Percentiles rank a stretch among this genome's conserved stretches.
Conservation (phyloP, 169 alveolate genomes). For the Fabrea salina region DNA sequence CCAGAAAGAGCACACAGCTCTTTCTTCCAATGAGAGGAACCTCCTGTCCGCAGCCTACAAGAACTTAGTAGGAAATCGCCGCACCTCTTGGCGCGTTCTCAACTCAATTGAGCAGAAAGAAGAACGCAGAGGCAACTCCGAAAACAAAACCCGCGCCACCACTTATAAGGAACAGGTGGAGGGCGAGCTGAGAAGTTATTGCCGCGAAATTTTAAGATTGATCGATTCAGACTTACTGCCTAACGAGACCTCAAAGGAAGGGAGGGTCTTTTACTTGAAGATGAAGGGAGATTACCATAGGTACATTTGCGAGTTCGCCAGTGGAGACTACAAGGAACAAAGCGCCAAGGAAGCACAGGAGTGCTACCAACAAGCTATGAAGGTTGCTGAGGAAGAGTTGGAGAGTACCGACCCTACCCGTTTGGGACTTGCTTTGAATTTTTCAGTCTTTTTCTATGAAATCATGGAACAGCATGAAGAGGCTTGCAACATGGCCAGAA, state of each 20-base stretch:
- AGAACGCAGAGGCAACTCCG: slow-evolving; percentile 90
- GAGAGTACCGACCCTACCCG: slow-evolving; percentile 97
- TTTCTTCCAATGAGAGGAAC: slow-evolving; percentile 93
- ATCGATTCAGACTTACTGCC: slow-evolving; percentile 90
- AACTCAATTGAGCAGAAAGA: slow-evolving; percentile 96
- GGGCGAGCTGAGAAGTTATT: slow-evolving; percentile 90
- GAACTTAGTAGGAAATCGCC: slow-evolving; percentile 97
- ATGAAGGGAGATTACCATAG: slow-evolving; percentile 99
- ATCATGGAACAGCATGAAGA: slow-evolving; percentile 95
- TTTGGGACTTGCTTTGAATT: slow-evolving; percentile 97
- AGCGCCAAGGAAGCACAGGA: slow-evolving; percentile 95
- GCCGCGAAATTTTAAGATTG: slow-evolving; percentile 88
- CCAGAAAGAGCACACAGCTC: slow-evolving; percentile 80
- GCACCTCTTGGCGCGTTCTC: slow-evolving; percentile 97
- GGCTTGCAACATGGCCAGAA: slow-evolving; percentile 98
- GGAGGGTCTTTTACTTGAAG: slow-evolving; percentile 96
- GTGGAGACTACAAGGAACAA: slow-evolving; percentile 90
- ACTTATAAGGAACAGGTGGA: slow-evolving; percentile 93
- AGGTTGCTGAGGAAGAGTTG: slow-evolving; percentile 90
- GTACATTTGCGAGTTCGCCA: slow-evolving; percentile 95
- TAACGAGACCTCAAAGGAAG: slow-evolving; percentile 83
- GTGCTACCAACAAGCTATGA: slow-evolving; percentile 95
- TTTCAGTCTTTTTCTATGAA: slow-evolving; percentile 98
- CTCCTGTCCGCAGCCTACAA: slow-evolving; percentile 97
- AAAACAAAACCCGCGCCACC: slow-evolving; percentile 88